Conservation (phyloP, 768 basidiomycete genomes). For the Amylocystis lapponica region DNA sequence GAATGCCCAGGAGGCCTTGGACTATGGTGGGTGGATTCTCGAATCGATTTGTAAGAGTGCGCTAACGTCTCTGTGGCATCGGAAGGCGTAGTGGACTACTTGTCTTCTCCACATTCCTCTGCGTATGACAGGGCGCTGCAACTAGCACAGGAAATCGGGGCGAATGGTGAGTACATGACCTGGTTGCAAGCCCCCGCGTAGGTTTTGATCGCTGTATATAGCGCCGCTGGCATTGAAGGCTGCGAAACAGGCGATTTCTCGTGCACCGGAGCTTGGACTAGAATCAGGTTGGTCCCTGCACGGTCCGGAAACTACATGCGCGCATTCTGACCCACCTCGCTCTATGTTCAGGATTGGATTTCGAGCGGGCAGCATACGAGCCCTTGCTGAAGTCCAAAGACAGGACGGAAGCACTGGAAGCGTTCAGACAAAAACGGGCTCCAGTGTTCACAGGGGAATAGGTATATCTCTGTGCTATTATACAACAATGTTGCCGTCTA, state of each 20-base stretch:
- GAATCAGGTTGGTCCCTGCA: conserved; percentile 70
- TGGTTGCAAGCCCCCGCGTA: neutral
- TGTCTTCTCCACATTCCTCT: conserved; percentile 52
- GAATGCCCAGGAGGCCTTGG: conserved; percentile 59
- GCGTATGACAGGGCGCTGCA: conserved; percentile 67
- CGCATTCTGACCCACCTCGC: too few species aligned
- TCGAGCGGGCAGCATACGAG: conserved; percentile 84
- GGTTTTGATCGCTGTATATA: conserved; percentile 22
- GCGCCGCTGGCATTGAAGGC: conserved; percentile 86
- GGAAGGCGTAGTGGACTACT: conserved; percentile 80
- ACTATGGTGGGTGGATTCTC: conserved; percentile 48
- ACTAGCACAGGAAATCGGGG: conserved; percentile 62
- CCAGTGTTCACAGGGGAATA: conserved; percentile 82
- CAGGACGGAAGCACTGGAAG: conserved; percentile 75
- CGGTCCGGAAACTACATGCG: too few species aligned
- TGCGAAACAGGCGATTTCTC: conserved; percentile 80
- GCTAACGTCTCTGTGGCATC: conserved; percentile 1
- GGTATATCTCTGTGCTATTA: neutral
- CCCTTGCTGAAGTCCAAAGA: conserved; percentile 69
- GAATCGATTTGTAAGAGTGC: neutral
- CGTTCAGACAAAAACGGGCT: conserved; percentile 78
- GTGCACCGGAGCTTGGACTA: conserved; percentile 70
- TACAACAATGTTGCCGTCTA: neutral
- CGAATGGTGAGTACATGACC: conserved; percentile 47
- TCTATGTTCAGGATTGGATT: conserved; percentile 77